Evolutionary conservation across 2,329 filamentous ascomycete genomes (phyloP).

Genomic region (Phyllosticta citrichinensis): DNA sequence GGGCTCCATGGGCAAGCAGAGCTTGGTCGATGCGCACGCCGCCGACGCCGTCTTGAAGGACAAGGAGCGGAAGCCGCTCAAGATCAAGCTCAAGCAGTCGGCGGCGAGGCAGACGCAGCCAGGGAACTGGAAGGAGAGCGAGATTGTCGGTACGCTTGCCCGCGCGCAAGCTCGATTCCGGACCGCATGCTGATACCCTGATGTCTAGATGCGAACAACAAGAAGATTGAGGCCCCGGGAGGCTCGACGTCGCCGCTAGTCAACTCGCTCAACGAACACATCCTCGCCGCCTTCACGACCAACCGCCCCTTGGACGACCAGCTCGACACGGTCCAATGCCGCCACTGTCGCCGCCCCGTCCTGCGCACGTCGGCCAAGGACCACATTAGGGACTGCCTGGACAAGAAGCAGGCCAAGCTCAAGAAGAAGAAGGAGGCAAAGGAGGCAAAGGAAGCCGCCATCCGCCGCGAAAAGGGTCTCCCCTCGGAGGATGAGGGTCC

Average conservation of each 20-base stretch:
- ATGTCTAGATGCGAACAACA: constrained; percentile 5
- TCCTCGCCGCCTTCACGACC: constrained; percentile 69
- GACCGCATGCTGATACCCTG: not conserved
- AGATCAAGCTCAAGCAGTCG: constrained; percentile 47
- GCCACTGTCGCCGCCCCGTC: constrained; percentile 86
- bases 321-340: constrained; percentile 71
- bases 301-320: constrained; percentile 73
- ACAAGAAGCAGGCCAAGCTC: constrained; percentile 62
- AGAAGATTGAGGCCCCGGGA: constrained; percentile 3
- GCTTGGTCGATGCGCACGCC: constrained; percentile 21
- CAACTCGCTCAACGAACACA: constrained; percentile 60
- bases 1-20: constrained; percentile 12
- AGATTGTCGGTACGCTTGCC: constrained; percentile 47
- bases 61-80: constrained; percentile 31
- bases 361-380: constrained; percentile 63
- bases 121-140: constrained; percentile 61
- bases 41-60: constrained; percentile 26
- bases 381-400: constrained; percentile 76
- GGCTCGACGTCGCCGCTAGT: constrained; percentile 27
- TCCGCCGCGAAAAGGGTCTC: constrained; percentile 37
- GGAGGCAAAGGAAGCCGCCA: constrained; percentile 41
- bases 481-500: constrained; percentile 31
- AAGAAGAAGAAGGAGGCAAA: constrained; percentile 56
- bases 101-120: constrained; percentile 54
- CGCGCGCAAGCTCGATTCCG: not conserved